phyloP scores from a whole-genome alignment of 2,329 filamentous ascomycete species.

The Beauveria asiatica region DNA sequence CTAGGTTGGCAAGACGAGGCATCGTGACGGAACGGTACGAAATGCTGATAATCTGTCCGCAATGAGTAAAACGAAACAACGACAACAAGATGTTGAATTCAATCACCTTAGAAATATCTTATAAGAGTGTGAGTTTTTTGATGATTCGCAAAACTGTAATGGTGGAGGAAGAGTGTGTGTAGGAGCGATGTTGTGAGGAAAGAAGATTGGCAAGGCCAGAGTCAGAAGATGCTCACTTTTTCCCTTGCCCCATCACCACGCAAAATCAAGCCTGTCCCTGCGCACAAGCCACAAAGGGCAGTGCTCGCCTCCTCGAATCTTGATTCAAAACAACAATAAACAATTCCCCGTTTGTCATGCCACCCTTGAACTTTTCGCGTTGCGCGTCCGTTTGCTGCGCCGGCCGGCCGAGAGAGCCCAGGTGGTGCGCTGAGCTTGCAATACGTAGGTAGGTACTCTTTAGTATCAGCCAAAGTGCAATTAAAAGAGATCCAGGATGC shows the following conservation, averaged over 20 bases:
- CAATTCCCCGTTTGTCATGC: not conserved
- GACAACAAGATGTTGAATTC: not conserved
- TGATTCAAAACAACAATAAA: conserved; percentile 1
- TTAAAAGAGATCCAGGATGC: not conserved
- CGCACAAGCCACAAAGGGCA: not conserved
- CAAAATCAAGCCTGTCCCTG: not conserved
- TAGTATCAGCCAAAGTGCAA: too few relatives aligned
- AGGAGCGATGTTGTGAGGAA: not conserved
- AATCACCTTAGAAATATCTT: not conserved
- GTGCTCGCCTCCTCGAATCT: not conserved
- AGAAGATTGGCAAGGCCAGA: not conserved
- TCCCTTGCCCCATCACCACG: not conserved
- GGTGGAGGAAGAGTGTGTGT: not conserved
- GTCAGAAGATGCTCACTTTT: not conserved
- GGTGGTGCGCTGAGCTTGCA: not conserved
- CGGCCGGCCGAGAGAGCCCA: not conserved
- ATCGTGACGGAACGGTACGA: not conserved
- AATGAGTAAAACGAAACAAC: not conserved
- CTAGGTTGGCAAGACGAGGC: not conserved
- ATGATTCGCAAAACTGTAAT: not conserved
- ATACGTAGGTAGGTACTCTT: not conserved
- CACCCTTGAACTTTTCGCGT: not conserved
- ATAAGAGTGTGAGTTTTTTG: not conserved
- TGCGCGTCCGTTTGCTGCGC: not conserved
- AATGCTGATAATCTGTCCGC: not conserved